Conservation (phyloP, 495 filamentous ascomycete species). For the Jackrogersella multiformis region DNA sequence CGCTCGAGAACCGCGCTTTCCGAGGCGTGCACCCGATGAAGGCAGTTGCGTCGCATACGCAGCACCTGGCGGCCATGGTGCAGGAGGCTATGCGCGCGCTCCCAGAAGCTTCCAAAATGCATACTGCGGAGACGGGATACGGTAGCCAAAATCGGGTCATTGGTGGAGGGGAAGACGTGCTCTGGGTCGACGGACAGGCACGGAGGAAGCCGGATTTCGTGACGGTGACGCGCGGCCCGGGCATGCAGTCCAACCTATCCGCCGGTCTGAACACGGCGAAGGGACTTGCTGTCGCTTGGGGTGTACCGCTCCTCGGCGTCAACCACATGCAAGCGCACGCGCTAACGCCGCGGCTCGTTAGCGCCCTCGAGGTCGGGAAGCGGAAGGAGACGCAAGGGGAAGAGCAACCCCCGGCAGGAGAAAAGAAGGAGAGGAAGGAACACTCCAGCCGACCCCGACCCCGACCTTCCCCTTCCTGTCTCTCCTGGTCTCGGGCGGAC, state of each 20-base stretch:
- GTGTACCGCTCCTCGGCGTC: slow-evolving; percentile 81
- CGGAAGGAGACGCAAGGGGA: neutral
- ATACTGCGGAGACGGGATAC: neutral
- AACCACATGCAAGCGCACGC: slow-evolving; percentile 99
- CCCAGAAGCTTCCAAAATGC: slow-evolving; percentile 44
- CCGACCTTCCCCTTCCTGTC: slow-evolving; percentile 83
- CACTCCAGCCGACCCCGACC: slow-evolving; percentile 37
- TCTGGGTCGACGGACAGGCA: slow-evolving; percentile 33
- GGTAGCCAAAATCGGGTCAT: neutral
- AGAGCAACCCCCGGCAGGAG: neutral
- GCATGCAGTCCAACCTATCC: slow-evolving; percentile 79
- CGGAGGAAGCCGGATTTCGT: slow-evolving; percentile 78
- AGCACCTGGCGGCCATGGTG: slow-evolving; percentile 71
- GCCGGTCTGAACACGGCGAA: slow-evolving; percentile 87
- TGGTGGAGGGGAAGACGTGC: slow-evolving; percentile 20
- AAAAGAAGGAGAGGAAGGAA: neutral
- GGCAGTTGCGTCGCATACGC: slow-evolving; percentile 76
- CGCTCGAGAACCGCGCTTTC: slow-evolving; percentile 74
- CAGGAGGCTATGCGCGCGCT: slow-evolving; percentile 67
- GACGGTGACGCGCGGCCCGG: slow-evolving; percentile 86
- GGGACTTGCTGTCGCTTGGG: slow-evolving; percentile 84
- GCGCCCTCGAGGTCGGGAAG: slow-evolving; percentile 58
- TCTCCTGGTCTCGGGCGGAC: slow-evolving; percentile 90
- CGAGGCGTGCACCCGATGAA: slow-evolving; percentile 80
- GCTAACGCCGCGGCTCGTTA: slow-evolving; percentile 83